Base-by-base conservation (phyloP, 2,329 filamentous ascomycete species). In the Trichoderma guizhouense region DNA sequence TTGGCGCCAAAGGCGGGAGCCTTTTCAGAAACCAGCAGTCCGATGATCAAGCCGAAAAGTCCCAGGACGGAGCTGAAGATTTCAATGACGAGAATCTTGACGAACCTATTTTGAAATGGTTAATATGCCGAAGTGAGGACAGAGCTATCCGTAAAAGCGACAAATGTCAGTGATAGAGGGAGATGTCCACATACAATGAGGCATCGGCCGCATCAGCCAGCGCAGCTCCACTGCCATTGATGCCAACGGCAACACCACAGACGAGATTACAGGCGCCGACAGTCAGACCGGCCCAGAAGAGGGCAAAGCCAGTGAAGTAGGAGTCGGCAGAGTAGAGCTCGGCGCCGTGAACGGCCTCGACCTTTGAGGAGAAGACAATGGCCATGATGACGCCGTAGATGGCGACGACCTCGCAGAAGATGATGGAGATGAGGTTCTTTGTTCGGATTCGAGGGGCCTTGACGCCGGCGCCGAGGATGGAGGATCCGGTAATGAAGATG, bases 371-470 rank as follows among this genome's bases (percentile, higher is more conserved):
- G 86, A 98, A 98, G 79, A 99, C 93, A 81, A 99, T 99, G 78
- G 95, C 92, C 94, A 99, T 99, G 85, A 99, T 99, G 84, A 99
- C 95, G 78, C 97, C 97, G 88, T 99, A 99, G 83, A 99, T 99
- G 83, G 96, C 96, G 79, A 99, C 96, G 80, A 99, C 96, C 85
- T 99, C 96, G 86, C 96, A 99, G 86, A 99, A 99, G 85, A 99
- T 98, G 83, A 99, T 99, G 79, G 95, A 98, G 82, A 99, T 98
- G 80, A 99, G 84, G 87, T 99, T 99, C 91, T 99, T 99, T 75
- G 96, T 99, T 82, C 96, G 93, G 84, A 99, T 99, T 78, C 96
- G 92, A 47, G 97, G 97, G 60, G 96, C 95, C 83, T 93, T 95
- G 80, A 99, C 96, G 86, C 96, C 96, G 78, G 93, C 96, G 79